Base-by-base conservation (phyloP, 2,329 filamentous ascomycete species). In the Aplosporella prunicola region DNA sequence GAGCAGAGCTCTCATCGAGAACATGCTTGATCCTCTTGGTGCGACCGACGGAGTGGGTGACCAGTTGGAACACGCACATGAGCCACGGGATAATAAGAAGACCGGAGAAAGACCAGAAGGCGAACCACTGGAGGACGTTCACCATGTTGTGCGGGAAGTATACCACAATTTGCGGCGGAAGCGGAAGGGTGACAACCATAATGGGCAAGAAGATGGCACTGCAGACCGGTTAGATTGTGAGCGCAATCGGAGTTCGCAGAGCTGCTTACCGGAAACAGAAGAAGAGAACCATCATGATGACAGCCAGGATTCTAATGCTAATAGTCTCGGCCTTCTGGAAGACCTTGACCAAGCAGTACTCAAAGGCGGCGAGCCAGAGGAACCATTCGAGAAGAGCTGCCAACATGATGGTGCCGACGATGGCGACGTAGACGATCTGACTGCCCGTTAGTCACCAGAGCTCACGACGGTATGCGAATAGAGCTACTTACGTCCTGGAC, bases 331-430 rank as follows among this genome's bases (percentile, higher is more conserved):
- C 87, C 59, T 96, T 96, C 46, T 76, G 69, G 51, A 82, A 94
- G 20, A 89, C 87, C 58, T 95, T 94, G 53, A 78, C 66, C 2
- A 95, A 67, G 56, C 89, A 96, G 62, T 95, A 96, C 45, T 91
- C 56, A 55, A 96, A 96, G 3, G 89, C 87, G n/a, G 82, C 78
- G 26, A 96, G 71, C 86, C 88, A 95, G 10, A 96, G 73, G 43
- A 94, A 78, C 87, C 91, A 96, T 64, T 96, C 89, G 7, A 96
- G 68, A 20, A 87, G 69, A 2, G 89, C 89, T 42, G 82, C 83
- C 16, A 91, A 51, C 78, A 95, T 86, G 33, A 95, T 68, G 5
- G 80, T 61, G 13, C 84, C 84, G 23, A 95, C 73, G 47, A 95
- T 46, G n/a, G 42, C 26, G 10, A 28, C 32, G 35, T 39, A 39